A percentile compares a stretch with the other conserved stretches of the same genome.
These are phyloP conservation scores for Phyllosticta capitalensis DNA, from an alignment of 2,329 filamentous ascomycete genomes.

Conservation along the genomic window DNA sequence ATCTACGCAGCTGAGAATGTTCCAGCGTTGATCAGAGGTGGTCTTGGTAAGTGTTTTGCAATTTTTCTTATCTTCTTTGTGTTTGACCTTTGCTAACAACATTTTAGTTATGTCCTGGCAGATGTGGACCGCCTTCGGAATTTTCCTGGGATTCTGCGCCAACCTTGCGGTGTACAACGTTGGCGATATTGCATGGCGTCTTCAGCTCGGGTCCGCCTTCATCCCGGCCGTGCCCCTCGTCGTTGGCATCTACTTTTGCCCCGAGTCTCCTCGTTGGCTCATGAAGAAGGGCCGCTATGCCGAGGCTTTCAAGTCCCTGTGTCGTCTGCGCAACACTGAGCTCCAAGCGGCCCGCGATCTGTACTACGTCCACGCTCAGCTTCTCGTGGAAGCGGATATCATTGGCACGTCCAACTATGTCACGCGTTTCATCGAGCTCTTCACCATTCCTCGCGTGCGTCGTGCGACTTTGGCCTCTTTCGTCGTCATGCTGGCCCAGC, in stretches of 20 bases:
- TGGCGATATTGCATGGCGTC: constrained; percentile 28
- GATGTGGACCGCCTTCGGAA: constrained; percentile 35
- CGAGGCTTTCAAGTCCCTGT: constrained; percentile 31
- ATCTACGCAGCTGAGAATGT: constrained; percentile 32
- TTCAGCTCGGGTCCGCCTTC: constrained; percentile 32
- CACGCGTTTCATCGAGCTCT: constrained; percentile 44
- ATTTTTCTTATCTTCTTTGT: neutral
- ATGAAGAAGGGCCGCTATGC: constrained; percentile 33
- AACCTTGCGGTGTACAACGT: constrained; percentile 31
- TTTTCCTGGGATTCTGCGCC: constrained; percentile 35
- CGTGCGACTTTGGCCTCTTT: constrained; percentile 68
- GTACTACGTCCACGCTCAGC: constrained; percentile 32
- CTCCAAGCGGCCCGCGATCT: constrained; percentile 35
- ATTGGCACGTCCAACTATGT: constrained; percentile 30
- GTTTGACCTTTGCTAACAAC: no score
- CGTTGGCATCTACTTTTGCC: constrained; percentile 34
- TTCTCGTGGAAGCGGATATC: constrained; percentile 26
- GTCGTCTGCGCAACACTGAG: constrained; percentile 29
- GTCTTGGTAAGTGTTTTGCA: constrained; percentile 16
- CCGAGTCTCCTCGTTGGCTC: constrained; percentile 30
- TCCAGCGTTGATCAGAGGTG: constrained; percentile 31
- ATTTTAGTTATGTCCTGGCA: constrained; percentile 39
- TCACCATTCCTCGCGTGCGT: constrained; percentile 59
- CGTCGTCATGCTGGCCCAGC: constrained; percentile 64
- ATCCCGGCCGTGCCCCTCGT: constrained; percentile 29